Conservation (phyloP, 768 basidiomycete genomes). For the Kwoniella newhampshirensis region DNA sequence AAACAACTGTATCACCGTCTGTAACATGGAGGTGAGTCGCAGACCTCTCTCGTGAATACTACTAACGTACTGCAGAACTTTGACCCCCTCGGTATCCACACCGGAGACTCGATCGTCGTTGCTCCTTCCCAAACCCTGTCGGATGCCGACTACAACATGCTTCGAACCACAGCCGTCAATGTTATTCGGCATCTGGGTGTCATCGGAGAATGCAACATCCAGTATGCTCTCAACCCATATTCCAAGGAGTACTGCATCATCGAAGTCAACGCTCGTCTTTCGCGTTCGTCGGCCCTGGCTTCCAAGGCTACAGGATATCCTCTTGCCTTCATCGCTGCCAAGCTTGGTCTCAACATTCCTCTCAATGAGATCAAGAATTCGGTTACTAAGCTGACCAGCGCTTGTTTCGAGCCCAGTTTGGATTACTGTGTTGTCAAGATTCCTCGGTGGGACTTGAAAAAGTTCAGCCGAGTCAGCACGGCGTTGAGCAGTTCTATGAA, state of each 20-base stretch:
- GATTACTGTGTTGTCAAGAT: slow-evolving; percentile 99
- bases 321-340: slow-evolving; percentile 95
- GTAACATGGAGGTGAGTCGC: slow-evolving; percentile 96
- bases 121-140: slow-evolving; percentile 97
- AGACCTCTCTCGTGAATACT: neutral
- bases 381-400: slow-evolving; percentile 92
- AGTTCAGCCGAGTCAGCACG: slow-evolving; percentile 91
- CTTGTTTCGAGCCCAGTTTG: slow-evolving; percentile 96
- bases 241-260: slow-evolving; percentile 99
- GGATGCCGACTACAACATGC: slow-evolving; percentile 99
- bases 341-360: slow-evolving; percentile 93
- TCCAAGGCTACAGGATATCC: slow-evolving; percentile 99
- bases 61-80: slow-evolving; percentile 69
- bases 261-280: slow-evolving; percentile 97
- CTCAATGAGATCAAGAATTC: slow-evolving; percentile 97
- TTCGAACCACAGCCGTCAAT: slow-evolving; percentile 95
- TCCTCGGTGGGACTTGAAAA: slow-evolving; percentile 97
- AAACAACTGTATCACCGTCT: slow-evolving; percentile 98
- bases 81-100: slow-evolving; percentile 96
- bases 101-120: slow-evolving; percentile 96
- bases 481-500: slow-evolving; percentile 95
- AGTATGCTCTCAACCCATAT: slow-evolving; percentile 92
- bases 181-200: slow-evolving; percentile 98
- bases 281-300: slow-evolving; percentile 93
- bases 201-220: slow-evolving; percentile 97